phyloP scores from a whole-genome alignment of 495 filamentous ascomycete species.

The Aspergillus sclerotiicarbonarius region DNA sequence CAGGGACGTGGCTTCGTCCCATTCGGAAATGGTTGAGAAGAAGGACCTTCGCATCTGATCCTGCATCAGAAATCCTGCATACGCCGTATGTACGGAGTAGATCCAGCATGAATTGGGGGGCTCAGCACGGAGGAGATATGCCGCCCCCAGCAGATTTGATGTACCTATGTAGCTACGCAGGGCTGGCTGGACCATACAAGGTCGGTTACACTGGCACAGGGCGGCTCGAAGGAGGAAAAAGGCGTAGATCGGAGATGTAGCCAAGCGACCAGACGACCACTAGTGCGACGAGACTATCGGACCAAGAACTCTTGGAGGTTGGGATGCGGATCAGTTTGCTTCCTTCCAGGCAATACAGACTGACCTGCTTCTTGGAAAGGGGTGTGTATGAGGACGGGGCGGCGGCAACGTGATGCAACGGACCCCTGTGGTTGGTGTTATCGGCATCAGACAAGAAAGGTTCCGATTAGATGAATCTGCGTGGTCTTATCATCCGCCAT shows the following conservation, averaged over 20 bases:
- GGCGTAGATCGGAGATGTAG: not conserved
- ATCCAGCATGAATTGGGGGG: too few relatives aligned
- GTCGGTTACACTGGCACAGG: not conserved
- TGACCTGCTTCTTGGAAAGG: not conserved
- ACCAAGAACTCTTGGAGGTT: conserved; percentile 17
- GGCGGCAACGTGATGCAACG: conserved; percentile 28
- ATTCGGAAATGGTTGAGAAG: not conserved
- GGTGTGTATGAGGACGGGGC: not conserved
- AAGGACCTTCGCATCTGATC: not conserved
- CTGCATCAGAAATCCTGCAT: too few relatives aligned
- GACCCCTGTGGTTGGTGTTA: conserved; percentile 38
- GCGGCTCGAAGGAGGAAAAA: not conserved
- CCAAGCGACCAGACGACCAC: conserved; percentile 7
- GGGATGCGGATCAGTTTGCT: conserved; percentile 6
- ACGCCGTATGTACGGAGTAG: too few relatives aligned
- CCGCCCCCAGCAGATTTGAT: too few relatives aligned
- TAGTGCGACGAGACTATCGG: conserved; percentile 20
- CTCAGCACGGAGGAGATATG: too few relatives aligned
- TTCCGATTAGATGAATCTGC: conserved; percentile 10
- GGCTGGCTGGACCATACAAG: not conserved
- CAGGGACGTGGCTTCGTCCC: not conserved
- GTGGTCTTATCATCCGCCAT: conserved; percentile 4
- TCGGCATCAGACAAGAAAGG: conserved; percentile 12
- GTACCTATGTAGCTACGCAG: not conserved
- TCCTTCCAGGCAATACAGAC: too few relatives aligned